A percentile compares a stretch with the other conserved stretches of the same genome.
phyloP scores from a whole-genome alignment of 2,329 filamentous ascomycete species.

The Curvularia eragrostidis region DNA sequence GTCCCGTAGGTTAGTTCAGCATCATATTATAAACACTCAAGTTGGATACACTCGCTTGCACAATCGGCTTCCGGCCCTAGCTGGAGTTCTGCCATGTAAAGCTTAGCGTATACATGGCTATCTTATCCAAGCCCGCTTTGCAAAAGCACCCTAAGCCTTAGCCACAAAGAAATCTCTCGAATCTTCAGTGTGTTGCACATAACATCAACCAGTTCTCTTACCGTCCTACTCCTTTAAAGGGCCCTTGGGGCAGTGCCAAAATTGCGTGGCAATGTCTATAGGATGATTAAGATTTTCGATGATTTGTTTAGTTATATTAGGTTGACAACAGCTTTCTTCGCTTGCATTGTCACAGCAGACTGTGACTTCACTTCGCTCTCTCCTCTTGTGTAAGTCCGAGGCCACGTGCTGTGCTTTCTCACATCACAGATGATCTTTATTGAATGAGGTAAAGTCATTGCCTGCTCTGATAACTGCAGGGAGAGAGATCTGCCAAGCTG shows the following conservation, averaged over 20 bases:
- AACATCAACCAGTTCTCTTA: neutral
- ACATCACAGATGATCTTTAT: neutral
- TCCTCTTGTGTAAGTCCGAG: no score
- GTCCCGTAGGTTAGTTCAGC: no score
- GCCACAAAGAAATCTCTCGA: neutral
- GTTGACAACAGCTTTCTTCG: no score
- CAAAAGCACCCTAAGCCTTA: neutral
- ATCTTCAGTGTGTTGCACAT: neutral
- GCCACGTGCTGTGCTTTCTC: neutral
- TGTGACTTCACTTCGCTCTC: no score
- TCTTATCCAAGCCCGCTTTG: neutral
- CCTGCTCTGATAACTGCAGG: slow-evolving; percentile 2
- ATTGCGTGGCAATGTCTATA: neutral
- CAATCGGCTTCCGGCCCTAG: neutral
- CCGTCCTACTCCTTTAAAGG: neutral
- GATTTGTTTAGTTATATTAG: neutral
- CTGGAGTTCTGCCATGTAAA: neutral
- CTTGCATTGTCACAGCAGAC: no score
- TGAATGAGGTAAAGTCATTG: neutral
- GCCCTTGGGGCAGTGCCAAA: neutral
- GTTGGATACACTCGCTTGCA: slow-evolving; percentile 1
- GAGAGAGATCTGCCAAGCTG: neutral
- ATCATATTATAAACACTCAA: no score
- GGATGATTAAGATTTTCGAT: neutral
- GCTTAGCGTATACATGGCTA: neutral